Percentiles rank a stretch among this genome's conserved stretches.
phyloP scores from a whole-genome alignment of 768 basidiomycete species.

The Pleurotus ostreatus region DNA sequence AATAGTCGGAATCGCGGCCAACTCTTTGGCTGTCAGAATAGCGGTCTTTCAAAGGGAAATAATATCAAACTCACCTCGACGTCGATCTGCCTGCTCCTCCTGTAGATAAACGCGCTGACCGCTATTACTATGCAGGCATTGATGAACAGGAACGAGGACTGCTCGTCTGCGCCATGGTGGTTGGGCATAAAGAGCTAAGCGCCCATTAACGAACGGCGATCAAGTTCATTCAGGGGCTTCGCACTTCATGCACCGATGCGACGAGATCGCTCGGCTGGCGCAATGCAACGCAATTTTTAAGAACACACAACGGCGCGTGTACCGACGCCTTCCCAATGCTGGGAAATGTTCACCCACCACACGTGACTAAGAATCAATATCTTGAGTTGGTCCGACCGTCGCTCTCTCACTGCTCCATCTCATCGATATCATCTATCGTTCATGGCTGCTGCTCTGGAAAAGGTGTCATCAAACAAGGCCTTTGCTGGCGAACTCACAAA shows the following conservation, averaged over 20 bases:
- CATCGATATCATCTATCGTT: constrained; percentile 9
- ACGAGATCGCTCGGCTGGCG: too few relatives aligned
- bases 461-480: constrained; percentile 71
- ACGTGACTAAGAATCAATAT: neutral
- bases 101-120: neutral
- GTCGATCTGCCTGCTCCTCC: neutral
- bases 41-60: neutral
- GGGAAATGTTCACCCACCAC: too few relatives aligned
- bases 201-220: too few relatives aligned
- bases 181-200: too few relatives aligned
- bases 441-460: constrained; percentile 43
- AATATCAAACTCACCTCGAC: neutral
- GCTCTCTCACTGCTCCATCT: constrained; percentile 9
- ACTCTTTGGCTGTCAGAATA: constrained; percentile 11
- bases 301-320: too few relatives aligned
- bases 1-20: constrained; percentile 21
- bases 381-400: neutral
- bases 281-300: too few relatives aligned
- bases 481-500: constrained; percentile 82
- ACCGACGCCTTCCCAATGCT: too few relatives aligned
- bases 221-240: too few relatives aligned
- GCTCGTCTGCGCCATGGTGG: neutral
- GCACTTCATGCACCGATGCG: too few relatives aligned
- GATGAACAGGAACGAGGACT: neutral
- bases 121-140: constrained; percentile 1